These are phyloP conservation scores for Lepiota brunneoincarnata DNA, from an alignment of 768 basidiomycete species.

Conservation along the genomic window DNA sequence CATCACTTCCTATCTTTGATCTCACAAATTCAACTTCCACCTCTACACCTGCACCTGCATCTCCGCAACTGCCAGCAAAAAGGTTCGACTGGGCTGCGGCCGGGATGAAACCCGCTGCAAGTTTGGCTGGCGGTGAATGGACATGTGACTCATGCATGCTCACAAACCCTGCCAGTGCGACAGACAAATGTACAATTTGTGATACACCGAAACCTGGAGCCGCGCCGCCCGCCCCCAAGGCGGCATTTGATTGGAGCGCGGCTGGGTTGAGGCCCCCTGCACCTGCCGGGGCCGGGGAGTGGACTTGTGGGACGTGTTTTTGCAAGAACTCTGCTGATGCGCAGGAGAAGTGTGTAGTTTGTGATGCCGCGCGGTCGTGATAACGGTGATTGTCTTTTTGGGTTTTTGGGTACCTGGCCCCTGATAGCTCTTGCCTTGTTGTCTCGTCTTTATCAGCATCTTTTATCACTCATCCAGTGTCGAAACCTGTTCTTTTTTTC, in stretches of 20 bases:
- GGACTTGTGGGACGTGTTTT: conserved; percentile 46
- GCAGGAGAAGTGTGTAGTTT: conserved; percentile 43
- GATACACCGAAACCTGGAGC: conserved; percentile 32
- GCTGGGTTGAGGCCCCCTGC: conserved; percentile 40
- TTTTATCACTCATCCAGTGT: no score
- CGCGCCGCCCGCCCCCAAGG: conserved; percentile 1
- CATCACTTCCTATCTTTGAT: conserved; percentile 46
- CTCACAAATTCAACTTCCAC: conserved; percentile 20
- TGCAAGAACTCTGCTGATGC: conserved; percentile 36
- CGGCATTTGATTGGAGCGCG: conserved; percentile 44
- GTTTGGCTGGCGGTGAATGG: conserved; percentile 33
- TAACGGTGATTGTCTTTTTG: not conserved
- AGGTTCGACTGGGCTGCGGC: conserved; percentile 64
- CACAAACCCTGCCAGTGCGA: conserved; percentile 39
- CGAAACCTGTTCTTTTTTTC: no score
- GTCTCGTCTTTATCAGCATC: not conserved
- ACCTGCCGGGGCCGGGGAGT: conserved; percentile 21
- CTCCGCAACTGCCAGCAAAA: conserved; percentile 19
- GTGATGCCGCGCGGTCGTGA: conserved; percentile 25
- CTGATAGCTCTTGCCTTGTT: not conserved
- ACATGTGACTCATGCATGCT: conserved; percentile 52
- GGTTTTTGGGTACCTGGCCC: not conserved
- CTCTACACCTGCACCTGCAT: conserved; percentile 15
- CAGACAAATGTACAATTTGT: conserved; percentile 50
- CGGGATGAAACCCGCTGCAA: conserved; percentile 26